Conservation (phyloP, 768 basidiomycete genomes). For the Boletus huronensis region DNA sequence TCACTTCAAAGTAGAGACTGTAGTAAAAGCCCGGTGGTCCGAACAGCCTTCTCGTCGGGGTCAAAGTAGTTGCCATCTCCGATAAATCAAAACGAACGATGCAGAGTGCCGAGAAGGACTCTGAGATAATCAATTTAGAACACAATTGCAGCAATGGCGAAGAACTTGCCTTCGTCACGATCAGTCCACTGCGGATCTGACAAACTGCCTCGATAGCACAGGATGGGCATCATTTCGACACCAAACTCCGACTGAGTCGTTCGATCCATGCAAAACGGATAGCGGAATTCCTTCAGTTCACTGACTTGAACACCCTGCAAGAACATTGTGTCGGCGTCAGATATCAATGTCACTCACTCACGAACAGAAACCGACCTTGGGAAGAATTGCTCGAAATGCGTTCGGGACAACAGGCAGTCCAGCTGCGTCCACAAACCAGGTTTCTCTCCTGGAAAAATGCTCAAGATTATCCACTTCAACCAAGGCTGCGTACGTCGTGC, state of each 20-base stretch:
- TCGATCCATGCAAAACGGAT: not conserved
- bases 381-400: constrained; percentile 3
- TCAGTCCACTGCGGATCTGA: constrained; percentile 13
- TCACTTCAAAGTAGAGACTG: constrained; percentile 1
- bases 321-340: not conserved
- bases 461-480: constrained; percentile 4
- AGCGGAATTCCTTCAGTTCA: constrained; percentile 17
- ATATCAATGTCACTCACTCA: not conserved
- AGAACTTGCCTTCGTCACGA: not conserved
- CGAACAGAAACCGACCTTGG: not conserved
- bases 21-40: constrained; percentile 7
- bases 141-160: accelerated
- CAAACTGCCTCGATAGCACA: constrained; percentile 14
- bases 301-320: constrained; percentile 7
- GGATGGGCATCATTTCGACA: not conserved
- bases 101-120: constrained; percentile 13
- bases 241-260: not conserved
- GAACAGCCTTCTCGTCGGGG: not conserved
- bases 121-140: constrained; percentile 1
- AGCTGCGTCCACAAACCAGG: not conserved
- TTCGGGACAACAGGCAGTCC: constrained; percentile 5
- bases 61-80: constrained; percentile 2
- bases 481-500: constrained; percentile 44
- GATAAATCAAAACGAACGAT: constrained; percentile 2
- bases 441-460: constrained; percentile 6